phyloP scores from a whole-genome alignment of 2,329 filamentous ascomycete species.

The Beauveria scarabaeidicola region DNA sequence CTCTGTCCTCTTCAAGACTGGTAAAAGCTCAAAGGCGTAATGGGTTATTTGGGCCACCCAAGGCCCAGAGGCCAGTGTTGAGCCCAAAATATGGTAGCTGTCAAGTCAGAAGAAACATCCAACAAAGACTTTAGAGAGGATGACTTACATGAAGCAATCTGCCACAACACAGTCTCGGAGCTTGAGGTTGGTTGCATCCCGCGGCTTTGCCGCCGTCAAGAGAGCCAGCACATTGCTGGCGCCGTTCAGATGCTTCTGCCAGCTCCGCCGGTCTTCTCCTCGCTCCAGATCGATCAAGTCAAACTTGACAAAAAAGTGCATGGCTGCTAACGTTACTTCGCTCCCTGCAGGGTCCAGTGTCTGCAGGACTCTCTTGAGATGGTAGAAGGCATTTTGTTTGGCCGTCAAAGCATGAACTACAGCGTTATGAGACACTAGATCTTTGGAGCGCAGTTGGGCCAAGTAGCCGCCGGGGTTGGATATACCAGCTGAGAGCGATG shows the following conservation, averaged over 20 bases:
- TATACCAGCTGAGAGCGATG: conserved; percentile 23
- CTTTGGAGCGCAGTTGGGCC: conserved; percentile 27
- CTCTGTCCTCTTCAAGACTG: conserved; percentile 33
- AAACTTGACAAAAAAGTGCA: conserved; percentile 44
- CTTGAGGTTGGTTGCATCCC: conserved; percentile 24
- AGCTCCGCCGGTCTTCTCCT: conserved; percentile 30
- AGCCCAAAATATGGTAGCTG: conserved; percentile 34
- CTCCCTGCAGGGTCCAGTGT: conserved; percentile 31
- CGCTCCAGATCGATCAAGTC: conserved; percentile 41
- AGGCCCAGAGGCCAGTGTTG: conserved; percentile 28
- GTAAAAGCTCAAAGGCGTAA: conserved; percentile 30
- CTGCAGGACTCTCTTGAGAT: conserved; percentile 32
- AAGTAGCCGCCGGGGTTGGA: conserved; percentile 29
- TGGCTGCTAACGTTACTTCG: conserved; percentile 38
- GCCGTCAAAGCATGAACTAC: conserved; percentile 39
- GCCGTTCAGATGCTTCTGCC: conserved; percentile 38
- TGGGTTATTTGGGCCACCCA: conserved; percentile 31
- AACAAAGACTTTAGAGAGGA: background rate
- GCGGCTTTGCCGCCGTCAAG: conserved; percentile 22
- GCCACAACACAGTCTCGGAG: conserved; percentile 38
- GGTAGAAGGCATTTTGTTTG: conserved; percentile 38
- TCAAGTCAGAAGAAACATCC: conserved; percentile 12
- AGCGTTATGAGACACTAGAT: conserved; percentile 29
- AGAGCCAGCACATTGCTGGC: conserved; percentile 34
- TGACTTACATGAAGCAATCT: conserved; percentile 37